Conservation (phyloP, 2,329 filamentous ascomycete species). For the Blastomyces parvus region DNA sequence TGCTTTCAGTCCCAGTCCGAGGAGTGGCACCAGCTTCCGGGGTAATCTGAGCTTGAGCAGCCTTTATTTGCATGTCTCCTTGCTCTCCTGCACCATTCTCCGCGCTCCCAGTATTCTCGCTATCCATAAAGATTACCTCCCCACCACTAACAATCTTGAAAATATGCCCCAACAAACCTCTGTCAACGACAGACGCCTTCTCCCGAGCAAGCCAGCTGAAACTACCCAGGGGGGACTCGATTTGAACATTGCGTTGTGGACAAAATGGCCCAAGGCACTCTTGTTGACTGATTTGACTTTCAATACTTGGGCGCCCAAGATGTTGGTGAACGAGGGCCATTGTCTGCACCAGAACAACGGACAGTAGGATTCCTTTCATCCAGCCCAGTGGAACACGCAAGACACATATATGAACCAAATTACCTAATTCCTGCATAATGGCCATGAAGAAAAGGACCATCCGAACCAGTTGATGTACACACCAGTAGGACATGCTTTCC, state of each 20-base stretch:
- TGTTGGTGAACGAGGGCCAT: neutral
- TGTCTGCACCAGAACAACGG: neutral
- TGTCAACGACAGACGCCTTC: neutral
- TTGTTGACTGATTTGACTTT: neutral
- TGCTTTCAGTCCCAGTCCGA: neutral
- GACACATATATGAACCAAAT: neutral
- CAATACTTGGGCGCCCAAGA: neutral
- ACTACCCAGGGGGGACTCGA: neutral
- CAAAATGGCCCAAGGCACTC: neutral
- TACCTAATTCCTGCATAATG: neutral
- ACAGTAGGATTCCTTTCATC: neutral
- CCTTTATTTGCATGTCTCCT: neutral
- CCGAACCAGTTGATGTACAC: neutral
- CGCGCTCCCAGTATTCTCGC: neutral
- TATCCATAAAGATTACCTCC: neutral
- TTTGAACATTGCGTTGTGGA: neutral
- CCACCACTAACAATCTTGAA: neutral
- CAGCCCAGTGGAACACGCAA: neutral
- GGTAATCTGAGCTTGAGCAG: neutral
- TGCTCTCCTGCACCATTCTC: neutral
- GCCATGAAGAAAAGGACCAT: neutral
- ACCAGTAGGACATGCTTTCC: neutral
- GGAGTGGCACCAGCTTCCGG: neutral
- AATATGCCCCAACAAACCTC: constrained; percentile 1
- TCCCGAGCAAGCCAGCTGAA: neutral